These are phyloP conservation scores for Nemania sp. DNA, from an alignment of 2,329 filamentous ascomycete genomes.

Conservation along the genomic window DNA sequence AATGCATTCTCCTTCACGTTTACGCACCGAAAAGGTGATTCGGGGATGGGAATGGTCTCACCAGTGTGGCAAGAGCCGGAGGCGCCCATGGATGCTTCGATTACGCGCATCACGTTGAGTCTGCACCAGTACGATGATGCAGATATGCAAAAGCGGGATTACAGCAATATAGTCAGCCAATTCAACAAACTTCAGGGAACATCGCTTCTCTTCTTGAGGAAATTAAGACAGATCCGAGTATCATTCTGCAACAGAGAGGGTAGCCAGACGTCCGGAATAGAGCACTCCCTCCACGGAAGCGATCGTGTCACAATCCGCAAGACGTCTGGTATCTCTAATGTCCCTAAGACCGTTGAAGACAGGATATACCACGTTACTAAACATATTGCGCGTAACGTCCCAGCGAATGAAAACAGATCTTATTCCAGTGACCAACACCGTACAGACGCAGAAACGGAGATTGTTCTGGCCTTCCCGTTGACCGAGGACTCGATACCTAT, in stretches of 20 bases:
- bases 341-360: background rate
- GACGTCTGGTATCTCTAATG: background rate
- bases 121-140: slow-evolving; percentile 38
- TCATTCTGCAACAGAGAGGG: slow-evolving; percentile 34
- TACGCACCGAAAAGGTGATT: slow-evolving; percentile 42
- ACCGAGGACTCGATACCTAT: slow-evolving; percentile 39
- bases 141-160: slow-evolving; percentile 5
- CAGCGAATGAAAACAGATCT: slow-evolving; percentile 42
- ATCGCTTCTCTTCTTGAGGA: slow-evolving; percentile 48
- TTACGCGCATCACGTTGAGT: slow-evolving; percentile 45
- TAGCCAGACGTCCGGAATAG: slow-evolving; percentile 11
- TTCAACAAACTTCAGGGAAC: slow-evolving; percentile 44
- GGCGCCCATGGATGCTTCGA: slow-evolving; percentile 14
- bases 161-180: slow-evolving; percentile 38
- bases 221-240: slow-evolving; percentile 42
- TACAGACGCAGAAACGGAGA: slow-evolving; percentile 37
- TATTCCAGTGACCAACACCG: slow-evolving; percentile 36
- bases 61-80: slow-evolving; percentile 44
- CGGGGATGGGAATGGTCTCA: slow-evolving; percentile 56
- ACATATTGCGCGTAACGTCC: slow-evolving; percentile 34
- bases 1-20: slow-evolving; percentile 51
- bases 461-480: slow-evolving; percentile 53
- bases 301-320: slow-evolving; percentile 14
- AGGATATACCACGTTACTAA: slow-evolving; percentile 39
- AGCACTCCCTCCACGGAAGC: slow-evolving; percentile 8